phyloP scores from a whole-genome alignment of 257 asterid species.

The Przewalskia tangutica region DNA sequence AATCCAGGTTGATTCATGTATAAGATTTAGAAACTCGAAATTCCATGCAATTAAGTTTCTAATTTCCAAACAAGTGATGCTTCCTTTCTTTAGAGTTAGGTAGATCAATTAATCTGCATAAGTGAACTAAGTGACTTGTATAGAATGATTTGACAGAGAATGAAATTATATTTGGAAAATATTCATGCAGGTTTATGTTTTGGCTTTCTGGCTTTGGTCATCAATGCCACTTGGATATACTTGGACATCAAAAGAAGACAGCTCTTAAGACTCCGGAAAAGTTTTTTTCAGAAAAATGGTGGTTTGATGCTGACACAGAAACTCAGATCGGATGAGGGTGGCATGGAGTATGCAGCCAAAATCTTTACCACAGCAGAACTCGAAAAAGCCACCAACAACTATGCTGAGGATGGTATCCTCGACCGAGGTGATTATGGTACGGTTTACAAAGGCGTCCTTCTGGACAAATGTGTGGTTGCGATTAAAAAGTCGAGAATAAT shows the following conservation, averaged over 20 bases:
- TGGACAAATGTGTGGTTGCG: background rate
- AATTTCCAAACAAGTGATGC: too few species aligned
- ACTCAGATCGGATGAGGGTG: background rate
- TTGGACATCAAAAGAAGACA: background rate
- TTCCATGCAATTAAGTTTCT: too few species aligned
- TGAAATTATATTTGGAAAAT: background rate
- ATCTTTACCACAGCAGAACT: background rate
- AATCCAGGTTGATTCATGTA: too few species aligned
- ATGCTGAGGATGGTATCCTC: background rate
- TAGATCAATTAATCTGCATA: too few species aligned
- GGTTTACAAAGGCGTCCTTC: background rate
- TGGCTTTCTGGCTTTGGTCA: background rate
- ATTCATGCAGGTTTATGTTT: background rate
- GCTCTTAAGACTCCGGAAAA: background rate
- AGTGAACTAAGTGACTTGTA: background rate
- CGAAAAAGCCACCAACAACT: background rate
- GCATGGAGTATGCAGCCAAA: background rate
- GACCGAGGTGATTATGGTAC: background rate
- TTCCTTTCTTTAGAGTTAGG: too few species aligned
- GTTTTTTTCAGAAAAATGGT: background rate
- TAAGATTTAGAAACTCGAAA: too few species aligned
- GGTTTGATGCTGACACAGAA: background rate
- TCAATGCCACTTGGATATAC: background rate
- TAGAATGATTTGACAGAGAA: background rate
- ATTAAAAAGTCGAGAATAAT: background rate